Evolutionary conservation across 257 asterid genomes (phyloP).

Genomic region (Craterostigma plantagineum): DNA sequence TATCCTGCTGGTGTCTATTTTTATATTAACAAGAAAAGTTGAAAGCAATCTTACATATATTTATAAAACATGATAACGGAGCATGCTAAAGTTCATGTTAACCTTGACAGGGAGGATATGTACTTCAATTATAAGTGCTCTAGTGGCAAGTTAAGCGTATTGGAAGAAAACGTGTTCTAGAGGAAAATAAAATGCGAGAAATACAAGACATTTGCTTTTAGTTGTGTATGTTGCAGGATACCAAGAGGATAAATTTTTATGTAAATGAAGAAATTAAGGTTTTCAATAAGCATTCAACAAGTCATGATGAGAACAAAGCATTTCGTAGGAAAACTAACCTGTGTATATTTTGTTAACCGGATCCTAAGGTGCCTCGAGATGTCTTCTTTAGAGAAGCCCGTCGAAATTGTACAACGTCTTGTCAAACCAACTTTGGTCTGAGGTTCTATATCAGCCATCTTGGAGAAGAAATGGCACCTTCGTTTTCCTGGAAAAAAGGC

Average conservation of each 20-base stretch:
- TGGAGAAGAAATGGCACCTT: constrained; percentile 38
- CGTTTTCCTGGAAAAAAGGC: constrained; percentile 30
- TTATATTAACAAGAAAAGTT: too few relatives aligned
- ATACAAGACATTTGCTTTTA: too few relatives aligned
- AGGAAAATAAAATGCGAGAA: too few relatives aligned
- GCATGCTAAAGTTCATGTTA: too few relatives aligned
- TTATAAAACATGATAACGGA: too few relatives aligned
- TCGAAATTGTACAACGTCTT: constrained; percentile 14
- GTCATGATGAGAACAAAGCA: not conserved
- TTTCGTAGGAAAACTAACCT: constrained; percentile 23
- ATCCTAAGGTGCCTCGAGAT: constrained; percentile 27
- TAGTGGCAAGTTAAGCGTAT: too few relatives aligned
- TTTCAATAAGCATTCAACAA: not conserved
- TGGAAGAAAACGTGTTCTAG: too few relatives aligned
- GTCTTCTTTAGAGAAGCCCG: constrained; percentile 15
- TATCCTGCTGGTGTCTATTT: too few relatives aligned
- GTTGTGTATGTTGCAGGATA: not conserved
- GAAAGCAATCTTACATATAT: too few relatives aligned
- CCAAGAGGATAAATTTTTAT: not conserved
- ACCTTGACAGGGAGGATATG: too few relatives aligned
- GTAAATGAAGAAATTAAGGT: not conserved
- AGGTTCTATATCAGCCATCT: constrained; percentile 35
- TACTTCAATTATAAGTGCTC: too few relatives aligned
- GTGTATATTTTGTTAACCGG: constrained; percentile 49
- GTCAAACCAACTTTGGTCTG: constrained; percentile 22